phyloP scores from a whole-genome alignment of 2,329 filamentous ascomycete species.

The Scytalidium lignicola region DNA sequence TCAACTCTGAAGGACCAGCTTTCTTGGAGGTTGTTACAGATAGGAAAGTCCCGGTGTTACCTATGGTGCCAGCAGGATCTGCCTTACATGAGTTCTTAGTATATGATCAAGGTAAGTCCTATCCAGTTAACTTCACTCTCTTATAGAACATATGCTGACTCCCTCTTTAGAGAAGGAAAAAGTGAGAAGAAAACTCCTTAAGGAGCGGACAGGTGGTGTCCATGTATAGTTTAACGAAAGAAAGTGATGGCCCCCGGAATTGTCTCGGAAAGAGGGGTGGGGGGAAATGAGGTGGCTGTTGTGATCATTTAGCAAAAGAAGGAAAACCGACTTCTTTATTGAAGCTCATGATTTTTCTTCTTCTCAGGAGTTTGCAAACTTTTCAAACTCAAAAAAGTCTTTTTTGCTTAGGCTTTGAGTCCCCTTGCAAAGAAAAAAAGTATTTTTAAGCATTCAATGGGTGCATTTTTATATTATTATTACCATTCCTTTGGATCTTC shows the following conservation, averaged over 20 bases:
- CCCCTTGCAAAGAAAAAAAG: too few relatives aligned
- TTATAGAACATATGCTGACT: slow-evolving; percentile 5
- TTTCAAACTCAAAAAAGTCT: too few relatives aligned
- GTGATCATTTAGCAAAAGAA: not conserved
- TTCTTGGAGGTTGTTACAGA: slow-evolving; percentile 90
- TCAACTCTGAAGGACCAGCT: slow-evolving; percentile 84
- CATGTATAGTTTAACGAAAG: not conserved
- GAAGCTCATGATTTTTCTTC: not conserved
- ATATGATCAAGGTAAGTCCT: slow-evolving; percentile 67
- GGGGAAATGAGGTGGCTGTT: not conserved
- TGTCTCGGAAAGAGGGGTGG: not conserved
- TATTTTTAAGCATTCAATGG: not conserved
- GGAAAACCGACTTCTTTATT: not conserved
- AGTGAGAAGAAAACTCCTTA: slow-evolving; percentile 62
- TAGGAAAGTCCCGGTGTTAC: slow-evolving; percentile 88
- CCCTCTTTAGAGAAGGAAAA: slow-evolving; percentile 61
- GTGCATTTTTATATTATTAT: not conserved
- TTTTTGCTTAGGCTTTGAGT: too few relatives aligned
- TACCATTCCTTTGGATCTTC: not conserved
- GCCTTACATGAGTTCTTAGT: slow-evolving; percentile 90
- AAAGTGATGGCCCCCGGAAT: not conserved
- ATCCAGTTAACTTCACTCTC: not conserved
- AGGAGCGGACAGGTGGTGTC: slow-evolving; percentile 45
- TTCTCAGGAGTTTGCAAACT: too few relatives aligned
- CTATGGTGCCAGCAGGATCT: slow-evolving; percentile 88